These are phyloP conservation scores for Selaginella moellendorffii DNA, from an alignment of 75 land plant genomes.

Conservation along the genomic window DNA sequence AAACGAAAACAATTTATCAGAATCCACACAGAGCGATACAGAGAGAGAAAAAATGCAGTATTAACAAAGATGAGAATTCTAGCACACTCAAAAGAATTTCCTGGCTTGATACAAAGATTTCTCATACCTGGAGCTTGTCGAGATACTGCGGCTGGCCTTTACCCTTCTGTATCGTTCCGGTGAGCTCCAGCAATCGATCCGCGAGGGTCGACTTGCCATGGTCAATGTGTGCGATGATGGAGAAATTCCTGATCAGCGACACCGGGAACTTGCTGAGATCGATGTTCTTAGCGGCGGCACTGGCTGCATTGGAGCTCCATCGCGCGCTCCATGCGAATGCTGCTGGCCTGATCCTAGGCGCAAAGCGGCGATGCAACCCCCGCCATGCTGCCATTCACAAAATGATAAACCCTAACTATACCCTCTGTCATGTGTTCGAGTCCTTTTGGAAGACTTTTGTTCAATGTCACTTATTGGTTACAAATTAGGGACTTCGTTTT, in stretches of 20 bases:
- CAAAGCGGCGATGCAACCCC: background rate
- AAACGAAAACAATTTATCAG: background rate
- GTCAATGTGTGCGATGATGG: constrained; percentile 96
- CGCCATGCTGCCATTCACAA: background rate
- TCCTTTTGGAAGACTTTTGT: too few species aligned
- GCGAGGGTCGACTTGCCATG: constrained; percentile 97
- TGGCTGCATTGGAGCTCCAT: background rate
- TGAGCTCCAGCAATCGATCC: constrained; percentile 89
- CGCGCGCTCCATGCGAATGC: background rate
- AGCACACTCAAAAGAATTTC: too few species aligned
- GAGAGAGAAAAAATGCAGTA: too few species aligned
- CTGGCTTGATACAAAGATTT: too few species aligned
- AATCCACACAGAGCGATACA: too few species aligned
- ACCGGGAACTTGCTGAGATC: constrained; percentile 56
- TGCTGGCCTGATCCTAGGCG: background rate
- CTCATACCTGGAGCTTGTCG: constrained; percentile 89
- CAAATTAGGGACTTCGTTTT: too few species aligned
- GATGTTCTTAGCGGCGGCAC: constrained; percentile 6
- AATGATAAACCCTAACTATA: too few species aligned
- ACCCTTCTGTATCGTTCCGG: constrained; percentile 85
- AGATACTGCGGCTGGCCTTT: constrained; percentile 97
- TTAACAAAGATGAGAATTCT: too few species aligned
- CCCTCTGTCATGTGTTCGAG: too few species aligned
- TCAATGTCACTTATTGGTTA: too few species aligned
- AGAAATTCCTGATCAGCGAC: constrained; percentile 70